Base-by-base conservation (phyloP, 2,329 filamentous ascomycete genomes). In the Diaporthe sp. region DNA sequence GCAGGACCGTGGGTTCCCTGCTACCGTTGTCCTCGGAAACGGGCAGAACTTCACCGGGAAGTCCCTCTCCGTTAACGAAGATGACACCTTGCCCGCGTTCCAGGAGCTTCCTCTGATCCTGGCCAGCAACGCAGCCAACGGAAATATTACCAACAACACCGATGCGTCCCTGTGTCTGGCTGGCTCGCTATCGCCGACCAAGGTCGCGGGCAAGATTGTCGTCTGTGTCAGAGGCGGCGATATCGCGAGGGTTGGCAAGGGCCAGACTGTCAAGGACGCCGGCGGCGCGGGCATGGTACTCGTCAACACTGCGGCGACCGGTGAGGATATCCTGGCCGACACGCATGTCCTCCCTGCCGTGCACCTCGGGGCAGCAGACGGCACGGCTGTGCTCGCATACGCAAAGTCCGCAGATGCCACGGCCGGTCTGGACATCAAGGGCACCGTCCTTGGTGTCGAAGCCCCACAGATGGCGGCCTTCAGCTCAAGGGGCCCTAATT, bases 401-500 rank as follows among this genome's bases (percentile, higher is more conserved):
- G 55, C 71, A 5, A 51, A 34, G 39, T 28, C 55, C 20, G 17
- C 25, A 8, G 60, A 44, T 42, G 57, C 71, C n/a, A 61, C 71
- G 1, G 44, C 20, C 44, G 42, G 47, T 2, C 13, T 73, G 31
- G 57, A 73, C 17, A 37, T 73, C 15, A 20, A 51, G 39, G 71
- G 71, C 25, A 55, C 57, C 8, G 57, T 65, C 10, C 4, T 65
- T 1, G 71, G 71, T 3, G 31, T 71, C 7, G 34, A 76, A 22
- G 77, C 77, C 15, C 77, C 77, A 3, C 2, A 57, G 15, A 78
- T 77, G 73, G 77, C 77, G 1, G 65, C 17, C n/a, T 78, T 78
- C 71, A 77, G 76, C 57, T 72, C 65, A 3, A 68, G 77, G 9
- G 77, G 77, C 6, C 77, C 77, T 6, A 76, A 76, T 61, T 25